Percentiles rank a stretch among this genome's conserved stretches.
Conservation (phyloP, 2,329 filamentous ascomycete genomes). For the Paraconiothyrium sp. region DNA sequence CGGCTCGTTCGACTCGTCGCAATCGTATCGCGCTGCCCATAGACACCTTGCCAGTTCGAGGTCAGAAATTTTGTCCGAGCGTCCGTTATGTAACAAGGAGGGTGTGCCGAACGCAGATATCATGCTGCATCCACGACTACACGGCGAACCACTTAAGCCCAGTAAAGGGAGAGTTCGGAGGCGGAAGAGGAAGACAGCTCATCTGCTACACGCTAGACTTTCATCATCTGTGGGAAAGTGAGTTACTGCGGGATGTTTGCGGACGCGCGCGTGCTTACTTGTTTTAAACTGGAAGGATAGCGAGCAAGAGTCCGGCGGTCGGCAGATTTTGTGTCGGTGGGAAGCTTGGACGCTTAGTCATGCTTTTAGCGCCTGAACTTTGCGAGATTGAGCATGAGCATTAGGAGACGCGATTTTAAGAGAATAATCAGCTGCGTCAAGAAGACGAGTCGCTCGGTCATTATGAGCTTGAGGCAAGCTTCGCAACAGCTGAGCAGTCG, state of each 20-base stretch:
- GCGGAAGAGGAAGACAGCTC: constrained; percentile 76
- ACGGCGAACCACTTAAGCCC: constrained; percentile 88
- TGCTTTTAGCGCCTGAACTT: constrained; percentile 35
- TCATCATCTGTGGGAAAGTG: constrained; percentile 84
- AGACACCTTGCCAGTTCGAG: constrained; percentile 65
- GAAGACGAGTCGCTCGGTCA: constrained; percentile 1
- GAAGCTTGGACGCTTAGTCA: constrained; percentile 32
- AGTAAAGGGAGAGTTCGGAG: constrained; percentile 83
- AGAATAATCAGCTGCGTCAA: neutral
- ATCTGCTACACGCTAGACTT: constrained; percentile 96
- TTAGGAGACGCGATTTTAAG: constrained; percentile 6
- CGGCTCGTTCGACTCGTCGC: constrained; percentile 6
- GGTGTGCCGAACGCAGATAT: constrained; percentile 99
- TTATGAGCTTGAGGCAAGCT: constrained; percentile 37
- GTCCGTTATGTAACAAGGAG: constrained; percentile 98
- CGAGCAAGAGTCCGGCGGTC: constrained; percentile 56
- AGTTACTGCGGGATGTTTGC: constrained; percentile 23
- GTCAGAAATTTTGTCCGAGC: constrained; percentile 99
- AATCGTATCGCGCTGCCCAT: constrained; percentile 14
- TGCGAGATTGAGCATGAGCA: constrained; percentile 11
- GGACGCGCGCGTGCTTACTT: constrained; percentile 69
- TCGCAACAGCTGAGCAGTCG: constrained; percentile 27
- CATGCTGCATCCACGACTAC: constrained; percentile 76
- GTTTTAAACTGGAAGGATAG: constrained; percentile 99
- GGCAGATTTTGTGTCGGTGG: constrained; percentile 47